Evolutionary conservation across 2,329 filamentous ascomycete species (phyloP).

Genomic region (Drechslerella dactyloides): DNA sequence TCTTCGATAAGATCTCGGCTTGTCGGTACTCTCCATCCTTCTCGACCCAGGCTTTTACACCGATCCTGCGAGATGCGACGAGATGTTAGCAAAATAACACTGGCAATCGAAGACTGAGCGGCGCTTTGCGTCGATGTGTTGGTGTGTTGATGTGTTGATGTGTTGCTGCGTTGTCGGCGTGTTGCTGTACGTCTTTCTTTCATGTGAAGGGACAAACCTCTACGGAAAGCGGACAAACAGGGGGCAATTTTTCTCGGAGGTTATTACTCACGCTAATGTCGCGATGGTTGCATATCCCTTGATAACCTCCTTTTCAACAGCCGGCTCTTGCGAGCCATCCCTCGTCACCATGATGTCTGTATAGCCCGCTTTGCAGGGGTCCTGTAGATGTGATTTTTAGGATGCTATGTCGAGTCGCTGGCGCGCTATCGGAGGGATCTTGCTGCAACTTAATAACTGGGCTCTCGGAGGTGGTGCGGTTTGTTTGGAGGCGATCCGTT

Average conservation of each 20-base stretch:
- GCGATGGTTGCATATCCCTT: constrained; percentile 49
- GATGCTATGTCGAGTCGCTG: background rate
- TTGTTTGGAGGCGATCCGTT: constrained; percentile 26
- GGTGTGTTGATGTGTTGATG: constrained; percentile 37
- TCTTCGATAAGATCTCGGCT: constrained; percentile 95
- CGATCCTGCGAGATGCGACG: constrained; percentile 62
- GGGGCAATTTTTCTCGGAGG: constrained; percentile 54
- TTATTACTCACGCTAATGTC: constrained; percentile 42
- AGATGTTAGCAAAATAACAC: constrained; percentile 54
- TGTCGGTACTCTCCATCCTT: constrained; percentile 86
- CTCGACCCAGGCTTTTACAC: constrained; percentile 71
- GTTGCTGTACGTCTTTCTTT: constrained; percentile 3
- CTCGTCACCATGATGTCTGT: constrained; percentile 38
- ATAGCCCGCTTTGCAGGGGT: background rate
- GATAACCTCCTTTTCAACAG: constrained; percentile 46
- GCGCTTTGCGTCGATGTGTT: constrained; percentile 33
- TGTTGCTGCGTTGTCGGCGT: constrained; percentile 46
- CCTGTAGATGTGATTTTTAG: constrained; percentile 8
- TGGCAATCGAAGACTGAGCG: no score
- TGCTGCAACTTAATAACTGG: background rate
- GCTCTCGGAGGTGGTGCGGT: constrained; percentile 48
- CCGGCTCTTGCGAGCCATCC: constrained; percentile 46
- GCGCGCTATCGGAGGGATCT: background rate
- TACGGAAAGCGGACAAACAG: constrained; percentile 43
- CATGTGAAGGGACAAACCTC: constrained; percentile 59